Base-by-base conservation (phyloP, 1,139 yeast species). In the Blastobotrys aristatus region DNA sequence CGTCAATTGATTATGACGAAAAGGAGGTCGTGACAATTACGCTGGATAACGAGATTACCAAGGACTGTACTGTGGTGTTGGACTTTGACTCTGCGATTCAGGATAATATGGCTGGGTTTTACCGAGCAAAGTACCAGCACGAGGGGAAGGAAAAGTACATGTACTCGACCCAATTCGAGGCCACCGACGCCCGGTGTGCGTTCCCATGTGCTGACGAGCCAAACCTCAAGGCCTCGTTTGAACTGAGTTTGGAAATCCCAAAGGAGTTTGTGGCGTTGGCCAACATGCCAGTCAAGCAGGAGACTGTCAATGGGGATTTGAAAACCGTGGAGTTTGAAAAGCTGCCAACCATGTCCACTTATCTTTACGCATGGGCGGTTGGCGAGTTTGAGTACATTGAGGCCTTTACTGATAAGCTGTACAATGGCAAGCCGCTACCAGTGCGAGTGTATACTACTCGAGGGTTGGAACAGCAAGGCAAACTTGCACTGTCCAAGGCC, bases 191-290 rank as follows among this genome's bases (percentile, higher is more conserved):
- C 55, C 79, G 96, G 60, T 76, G 90, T 57, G 95, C 96, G 3
- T 87, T 88, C 73, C 96, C 96, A 18, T 86, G 92, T 64, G 80
- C 83, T 58, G 96, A 88, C 66, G 96, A 88, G 65, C 96, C 96
- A 11, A 79, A 82, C 47, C 74, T 82, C 52, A 88, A 88, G 71
- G 92, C 96, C 13, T 76, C 82, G 41, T 88, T 86, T 62, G 80
- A 80, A 51, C 74, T 88, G 50, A 69, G 80, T 26, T 72, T 88
- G 55, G 73, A 82, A 47, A 78, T 87, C 37, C 76, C 78, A 47
- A 70, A 73, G 50, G 67, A 75, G 31, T 73, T 80, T 65, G 82
- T 83, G 42, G 86, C 83, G 47, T 74, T 88, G 58, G 81, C 92
- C 43, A 88, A 88, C 66, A 86, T 85, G 95, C 89, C 87, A 57